phyloP scores from a whole-genome alignment of 2,329 filamentous ascomycete genomes.

The Trichophyton mentagrophytes region DNA sequence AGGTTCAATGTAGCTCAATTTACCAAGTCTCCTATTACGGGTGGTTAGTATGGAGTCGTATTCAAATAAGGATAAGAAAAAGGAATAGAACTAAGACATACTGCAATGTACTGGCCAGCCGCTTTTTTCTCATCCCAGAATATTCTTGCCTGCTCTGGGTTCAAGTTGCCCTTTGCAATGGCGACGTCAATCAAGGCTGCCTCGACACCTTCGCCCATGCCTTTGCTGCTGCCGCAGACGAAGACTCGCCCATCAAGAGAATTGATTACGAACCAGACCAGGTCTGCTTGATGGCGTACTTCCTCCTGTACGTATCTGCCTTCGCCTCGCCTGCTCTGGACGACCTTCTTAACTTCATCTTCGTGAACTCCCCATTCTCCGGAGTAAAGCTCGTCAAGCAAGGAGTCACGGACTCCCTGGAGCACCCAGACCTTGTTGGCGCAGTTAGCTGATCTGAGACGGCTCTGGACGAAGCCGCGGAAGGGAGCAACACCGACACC shows the following conservation, averaged over 20 bases:
- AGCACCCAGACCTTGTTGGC: constrained; percentile 97
- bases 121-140: constrained; percentile 92
- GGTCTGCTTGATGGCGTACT: constrained; percentile 75
- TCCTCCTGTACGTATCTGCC: constrained; percentile 95
- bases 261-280: constrained; percentile 98
- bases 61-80: not conserved
- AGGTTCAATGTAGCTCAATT: not conserved
- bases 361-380: constrained; percentile 95
- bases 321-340: constrained; percentile 62
- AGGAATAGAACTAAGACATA: constrained; percentile 18
- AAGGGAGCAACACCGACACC: constrained; percentile 96
- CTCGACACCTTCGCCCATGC: constrained; percentile 96
- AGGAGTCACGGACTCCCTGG: constrained; percentile 83
- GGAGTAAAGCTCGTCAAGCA: constrained; percentile 90
- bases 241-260: constrained; percentile 91
- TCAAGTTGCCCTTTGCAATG: constrained; percentile 82
- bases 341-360: constrained; percentile 68
- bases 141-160: constrained; percentile 63
- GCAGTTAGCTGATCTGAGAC: constrained; percentile 86
- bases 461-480: constrained; percentile 90
- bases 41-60: not conserved
- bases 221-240: constrained; percentile 87
- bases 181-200: constrained; percentile 76
- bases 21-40: constrained; percentile 5
- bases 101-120: constrained; percentile 88